Percentiles rank a stretch among this genome's conserved stretches.
Evolutionary conservation across 768 basidiomycete species (phyloP).

Genomic region (Collybia sordida): DNA sequence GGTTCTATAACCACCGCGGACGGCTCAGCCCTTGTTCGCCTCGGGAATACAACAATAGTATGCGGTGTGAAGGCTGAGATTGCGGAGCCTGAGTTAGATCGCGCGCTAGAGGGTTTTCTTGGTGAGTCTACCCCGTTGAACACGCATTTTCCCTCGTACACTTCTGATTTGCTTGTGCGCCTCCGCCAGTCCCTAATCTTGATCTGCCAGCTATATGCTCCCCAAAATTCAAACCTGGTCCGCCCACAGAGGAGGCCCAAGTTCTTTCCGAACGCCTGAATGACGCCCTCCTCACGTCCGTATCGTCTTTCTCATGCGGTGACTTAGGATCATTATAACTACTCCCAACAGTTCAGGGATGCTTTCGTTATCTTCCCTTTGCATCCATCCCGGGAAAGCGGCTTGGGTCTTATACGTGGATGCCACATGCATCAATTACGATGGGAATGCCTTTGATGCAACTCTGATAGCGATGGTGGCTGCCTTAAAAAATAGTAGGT

Average conservation of each 20-base stretch:
- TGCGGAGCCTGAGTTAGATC: slow-evolving; percentile 83
- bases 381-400: slow-evolving; percentile 77
- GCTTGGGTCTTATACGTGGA: slow-evolving; percentile 97
- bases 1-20: slow-evolving; percentile 94
- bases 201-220: slow-evolving; percentile 94
- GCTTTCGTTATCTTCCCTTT: slow-evolving; percentile 65
- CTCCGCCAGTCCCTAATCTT: slow-evolving; percentile 79
- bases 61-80: slow-evolving; percentile 97
- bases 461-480: slow-evolving; percentile 84
- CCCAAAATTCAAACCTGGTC: slow-evolving; percentile 92
- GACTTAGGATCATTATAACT: slow-evolving; percentile 3
- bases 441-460: slow-evolving; percentile 94
- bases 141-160: slow-evolving; percentile 1
- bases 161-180: neutral
- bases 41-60: slow-evolving; percentile 93
- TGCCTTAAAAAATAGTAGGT: slow-evolving; percentile 82
- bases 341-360: slow-evolving; percentile 53
- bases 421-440: slow-evolving; percentile 94
- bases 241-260: slow-evolving; percentile 93
- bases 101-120: slow-evolving; percentile 74
- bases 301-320: slow-evolving; percentile 11
- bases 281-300: slow-evolving; percentile 73
- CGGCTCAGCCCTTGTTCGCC: slow-evolving; percentile 86
- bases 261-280: slow-evolving; percentile 82
- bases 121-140: slow-evolving; percentile 45